A percentile compares a stretch with the other conserved stretches of the same genome.
Evolutionary conservation across 2,329 filamentous ascomycete genomes (phyloP).

Genomic region (Penicillium occitanis): DNA sequence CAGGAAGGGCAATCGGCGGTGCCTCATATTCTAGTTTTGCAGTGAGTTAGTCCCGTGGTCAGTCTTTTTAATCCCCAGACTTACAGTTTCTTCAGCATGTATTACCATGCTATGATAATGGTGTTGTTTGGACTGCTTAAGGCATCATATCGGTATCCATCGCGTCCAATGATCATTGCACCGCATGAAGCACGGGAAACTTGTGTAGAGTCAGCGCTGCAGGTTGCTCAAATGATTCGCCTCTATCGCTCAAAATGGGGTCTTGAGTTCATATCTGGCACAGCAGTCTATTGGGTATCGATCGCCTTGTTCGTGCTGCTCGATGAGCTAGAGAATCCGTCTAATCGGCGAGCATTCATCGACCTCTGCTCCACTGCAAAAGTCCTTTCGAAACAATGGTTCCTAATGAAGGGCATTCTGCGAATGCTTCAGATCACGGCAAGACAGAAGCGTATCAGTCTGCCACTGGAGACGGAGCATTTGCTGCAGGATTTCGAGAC

Average conservation of each 20-base stretch:
- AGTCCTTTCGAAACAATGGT: constrained; percentile 29
- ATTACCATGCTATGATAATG: constrained; percentile 40
- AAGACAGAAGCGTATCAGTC: constrained; percentile 22
- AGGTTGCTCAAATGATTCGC: constrained; percentile 29
- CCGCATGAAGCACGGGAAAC: constrained; percentile 23
- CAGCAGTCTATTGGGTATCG: constrained; percentile 33
- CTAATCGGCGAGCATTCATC: constrained; percentile 29
- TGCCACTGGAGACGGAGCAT: constrained; percentile 27
- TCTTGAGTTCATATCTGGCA: constrained; percentile 34
- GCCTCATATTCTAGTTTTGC: constrained; percentile 28
- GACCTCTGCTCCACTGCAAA: constrained; percentile 28
- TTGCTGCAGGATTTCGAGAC: constrained; percentile 29
- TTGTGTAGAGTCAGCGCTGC: constrained; percentile 30
- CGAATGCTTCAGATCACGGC: constrained; percentile 28
- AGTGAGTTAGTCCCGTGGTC: constrained; percentile 23
- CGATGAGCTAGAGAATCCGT: constrained; percentile 26
- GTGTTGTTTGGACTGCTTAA: constrained; percentile 31
- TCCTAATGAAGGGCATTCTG: constrained; percentile 24
- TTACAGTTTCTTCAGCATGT: constrained; percentile 32
- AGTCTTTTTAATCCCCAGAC: background rate
- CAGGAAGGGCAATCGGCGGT: constrained; percentile 18
- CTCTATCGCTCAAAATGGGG: constrained; percentile 33
- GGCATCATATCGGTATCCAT: constrained; percentile 18
- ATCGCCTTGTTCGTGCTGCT: constrained; percentile 32
- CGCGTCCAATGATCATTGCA: constrained; percentile 15